Evolutionary conservation across 495 filamentous ascomycete species (phyloP), one percentile per base, ranked within the genome.

Genomic region (Penicillium taxi): DNA sequence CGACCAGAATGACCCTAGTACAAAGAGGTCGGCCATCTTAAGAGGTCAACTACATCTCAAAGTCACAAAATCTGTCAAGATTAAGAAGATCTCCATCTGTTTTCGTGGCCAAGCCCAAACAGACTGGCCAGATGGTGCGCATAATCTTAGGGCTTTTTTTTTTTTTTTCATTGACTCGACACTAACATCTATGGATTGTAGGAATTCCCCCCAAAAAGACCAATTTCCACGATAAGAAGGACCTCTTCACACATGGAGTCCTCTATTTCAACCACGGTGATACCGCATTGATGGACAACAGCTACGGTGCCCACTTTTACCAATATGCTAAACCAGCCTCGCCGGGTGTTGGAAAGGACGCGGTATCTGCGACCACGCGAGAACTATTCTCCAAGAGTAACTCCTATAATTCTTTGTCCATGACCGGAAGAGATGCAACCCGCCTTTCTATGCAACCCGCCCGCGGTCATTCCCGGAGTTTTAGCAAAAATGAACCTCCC

Each of bases 71-170:
- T 82, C 80, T 48, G 80, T 86, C 25, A 98, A 98, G 66, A 82
- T 98, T 42, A 96, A 94, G 68, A 80, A 87, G n/a, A 75, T 98
- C 19, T 85, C 83, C 4, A 66, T 98, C 32, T 84, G 81, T 46
- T 89, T 98, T 48, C 73, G 78, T 19, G 91, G 90, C 12, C 82
- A 81, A 53, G 82, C 87, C 2, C 78, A 82, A 44, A 98, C 91
- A 0, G 87, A 94, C 53, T 98, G 91, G 91, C 91, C 93, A 14
- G 91, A 98, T 69, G 91, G 82, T 84, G 62, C 16, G 58, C 32
- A 32, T 12, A 12, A 11, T 27, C 21, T 3, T 24, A 11, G 22
- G 6, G 6, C 22, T 11, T 11, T 11, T 6, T 6, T 11, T 11
- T 24, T 24, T 11, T 24, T 11, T 24, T 24, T 24, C 17, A 22